Evolutionary conservation across 768 basidiomycete genomes (phyloP).

Genomic region (Podaxis mareebaensis): DNA sequence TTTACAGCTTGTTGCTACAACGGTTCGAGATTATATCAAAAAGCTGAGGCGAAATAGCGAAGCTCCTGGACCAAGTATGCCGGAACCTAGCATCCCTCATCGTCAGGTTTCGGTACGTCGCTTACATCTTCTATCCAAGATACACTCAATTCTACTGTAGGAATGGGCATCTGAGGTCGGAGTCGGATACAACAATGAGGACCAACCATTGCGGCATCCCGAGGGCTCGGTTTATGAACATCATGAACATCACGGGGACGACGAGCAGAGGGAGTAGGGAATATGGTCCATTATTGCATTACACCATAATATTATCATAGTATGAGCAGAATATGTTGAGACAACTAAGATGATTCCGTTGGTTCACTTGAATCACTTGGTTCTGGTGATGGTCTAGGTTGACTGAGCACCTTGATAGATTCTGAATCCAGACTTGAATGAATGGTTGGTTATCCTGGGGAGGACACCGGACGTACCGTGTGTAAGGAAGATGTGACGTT

Average conservation of each 20-base stretch:
- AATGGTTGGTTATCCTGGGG: not conserved
- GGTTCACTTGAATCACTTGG: not conserved
- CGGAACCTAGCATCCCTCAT: slow-evolving; percentile 26
- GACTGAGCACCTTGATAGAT: slow-evolving; percentile 47
- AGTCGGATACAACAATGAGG: not conserved
- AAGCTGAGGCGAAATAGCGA: slow-evolving; percentile 49
- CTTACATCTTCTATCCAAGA: not conserved
- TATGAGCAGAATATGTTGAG: not conserved
- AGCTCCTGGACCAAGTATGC: slow-evolving; percentile 34
- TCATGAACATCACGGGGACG: slow-evolving; percentile 3
- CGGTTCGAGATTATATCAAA: slow-evolving; percentile 68
- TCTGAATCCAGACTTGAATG: slow-evolving; percentile 39
- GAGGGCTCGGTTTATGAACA: not conserved
- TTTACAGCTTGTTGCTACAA: slow-evolving; percentile 58
- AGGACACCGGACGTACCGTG: slow-evolving; percentile 56
- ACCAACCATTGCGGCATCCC: slow-evolving; percentile 3
- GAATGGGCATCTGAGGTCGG: slow-evolving; percentile 13
- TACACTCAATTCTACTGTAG: not conserved
- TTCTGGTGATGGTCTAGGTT: slow-evolving; percentile 23
- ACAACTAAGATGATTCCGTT: not conserved
- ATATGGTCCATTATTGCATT: not conserved
- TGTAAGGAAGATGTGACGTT: slow-evolving; percentile 80
- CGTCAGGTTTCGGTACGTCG: slow-evolving; percentile 30
- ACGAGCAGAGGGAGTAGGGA: slow-evolving; percentile 1
- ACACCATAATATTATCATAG: not conserved